A percentile compares a stretch with the other conserved stretches of the same genome.
Evolutionary conservation across 768 basidiomycete species (phyloP).

Genomic region (Russula abietina): DNA sequence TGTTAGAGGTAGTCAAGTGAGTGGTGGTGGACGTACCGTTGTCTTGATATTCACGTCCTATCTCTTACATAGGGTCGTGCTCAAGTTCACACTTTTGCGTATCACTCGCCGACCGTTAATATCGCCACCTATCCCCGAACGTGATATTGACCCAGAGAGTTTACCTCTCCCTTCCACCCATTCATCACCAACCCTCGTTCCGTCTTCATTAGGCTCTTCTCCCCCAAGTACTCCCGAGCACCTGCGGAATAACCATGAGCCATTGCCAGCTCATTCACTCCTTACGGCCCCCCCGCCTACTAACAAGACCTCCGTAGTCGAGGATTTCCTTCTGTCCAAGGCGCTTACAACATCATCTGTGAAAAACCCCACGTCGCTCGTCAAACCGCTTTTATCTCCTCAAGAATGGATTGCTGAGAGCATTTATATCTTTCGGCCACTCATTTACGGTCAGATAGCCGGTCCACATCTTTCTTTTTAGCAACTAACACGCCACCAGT

Average conservation of each 20-base stretch:
- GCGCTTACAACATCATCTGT: conserved; percentile 69
- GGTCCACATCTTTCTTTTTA: background rate
- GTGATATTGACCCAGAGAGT: conserved; percentile 75
- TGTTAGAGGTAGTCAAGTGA: conserved; percentile 83
- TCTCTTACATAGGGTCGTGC: conserved; percentile 48
- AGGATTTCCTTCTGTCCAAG: conserved; percentile 80
- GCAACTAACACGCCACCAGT: conserved; percentile 26
- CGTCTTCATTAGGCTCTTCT: conserved; percentile 52
- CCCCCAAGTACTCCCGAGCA: conserved; percentile 68
- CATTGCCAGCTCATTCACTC: conserved; percentile 58
- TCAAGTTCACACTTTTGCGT: conserved; percentile 68
- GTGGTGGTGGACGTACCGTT: conserved; percentile 26
- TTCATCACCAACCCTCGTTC: conserved; percentile 55
- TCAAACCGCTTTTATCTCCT: conserved; percentile 53
- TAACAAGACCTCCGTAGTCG: conserved; percentile 52
- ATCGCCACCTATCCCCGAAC: conserved; percentile 75
- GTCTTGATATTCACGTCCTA: conserved; percentile 17
- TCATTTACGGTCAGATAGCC: conserved; percentile 60
- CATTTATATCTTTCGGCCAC: conserved; percentile 65
- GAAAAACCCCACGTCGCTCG: conserved; percentile 60
- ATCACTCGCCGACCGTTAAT: conserved; percentile 74
- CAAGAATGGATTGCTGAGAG: conserved; percentile 72
- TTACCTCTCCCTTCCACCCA: conserved; percentile 42
- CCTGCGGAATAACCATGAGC: conserved; percentile 68
- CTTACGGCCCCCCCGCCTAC: conserved; percentile 48